Base-by-base conservation (phyloP, 2,329 filamentous ascomycete genomes). In the Colletotrichum sp. region DNA sequence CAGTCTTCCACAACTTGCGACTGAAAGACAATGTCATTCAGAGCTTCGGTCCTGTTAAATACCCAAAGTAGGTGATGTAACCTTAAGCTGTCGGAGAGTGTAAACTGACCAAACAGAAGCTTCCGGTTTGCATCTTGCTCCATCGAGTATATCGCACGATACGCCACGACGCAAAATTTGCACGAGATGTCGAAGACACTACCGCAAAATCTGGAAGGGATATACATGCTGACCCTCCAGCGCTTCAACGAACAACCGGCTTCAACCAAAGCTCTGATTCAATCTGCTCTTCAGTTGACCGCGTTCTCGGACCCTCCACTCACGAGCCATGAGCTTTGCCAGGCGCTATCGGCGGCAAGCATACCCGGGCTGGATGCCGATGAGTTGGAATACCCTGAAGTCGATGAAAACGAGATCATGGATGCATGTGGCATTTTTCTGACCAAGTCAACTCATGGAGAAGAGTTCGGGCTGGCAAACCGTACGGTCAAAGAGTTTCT, bases 321-420 rank as follows among this genome's bases (percentile, higher is more conserved):
- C 4, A 48, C 24, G 3, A n/a, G 7, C 3, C n/a, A 30, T n/a
- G 71, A 73, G 14, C 18, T 73, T 10, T 73, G 71, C 12, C 71
- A 73, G 34, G 71, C 71, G 3, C 7, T 73, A 10, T 73, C 71
- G 4, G 66, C 26, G 14, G 39, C 39, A 43, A 7, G 21, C 24
- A 57, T 39, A 28, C 48, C 26, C 1, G 43, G 57, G 3, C 14
- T 55, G 16, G 57, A 64, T 18, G 16, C 66, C 6, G 71, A 55
- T 2, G 24, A 16, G 8, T 26, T 21, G 12, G 39, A 21, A 16
- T 68, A 70, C 30, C 71, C 71, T 8, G 71, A 73, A 28, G 28
- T 70, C 5, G 71, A 69, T 7, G 66, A 70, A 43, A 32, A 39
- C 2, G 71, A 73, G n/a, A n/a, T 73, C 7, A 36, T 59, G 7